A percentile compares a stretch with the other conserved stretches of the same genome.
Conservation (phyloP, 2,329 filamentous ascomycete species). For the Berkeleyomyces basicola region DNA sequence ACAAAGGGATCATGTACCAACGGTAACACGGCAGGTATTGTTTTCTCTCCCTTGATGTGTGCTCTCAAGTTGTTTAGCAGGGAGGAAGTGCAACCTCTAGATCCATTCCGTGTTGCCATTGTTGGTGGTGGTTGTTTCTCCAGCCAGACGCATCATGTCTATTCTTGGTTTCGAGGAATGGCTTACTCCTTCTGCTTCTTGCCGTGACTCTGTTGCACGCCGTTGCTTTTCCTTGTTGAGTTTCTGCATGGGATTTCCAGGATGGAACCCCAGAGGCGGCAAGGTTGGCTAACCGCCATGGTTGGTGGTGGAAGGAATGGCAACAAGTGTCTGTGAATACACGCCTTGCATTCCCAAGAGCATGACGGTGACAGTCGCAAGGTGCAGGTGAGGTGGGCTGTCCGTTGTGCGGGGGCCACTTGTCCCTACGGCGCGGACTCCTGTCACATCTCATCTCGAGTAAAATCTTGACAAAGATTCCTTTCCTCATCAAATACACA, state of each 20-base stretch:
- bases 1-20: not conserved
- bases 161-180: not conserved
- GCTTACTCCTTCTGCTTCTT: not conserved
- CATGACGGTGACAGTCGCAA: no score
- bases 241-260: conserved; percentile 1
- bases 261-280: not conserved
- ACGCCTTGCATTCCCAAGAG: not conserved
- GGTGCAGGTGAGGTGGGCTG: no score
- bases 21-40: not conserved
- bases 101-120: not conserved
- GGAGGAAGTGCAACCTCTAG: not conserved
- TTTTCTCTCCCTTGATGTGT: not conserved
- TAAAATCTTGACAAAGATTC: not conserved
- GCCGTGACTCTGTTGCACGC: not conserved
- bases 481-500: no score
- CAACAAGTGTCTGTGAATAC: not conserved
- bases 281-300: not conserved
- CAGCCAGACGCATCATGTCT: no score
- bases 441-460: not conserved
- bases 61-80: not conserved
- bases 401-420: not conserved
- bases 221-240: not conserved
- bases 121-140: not conserved
- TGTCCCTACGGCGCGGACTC: not conserved
- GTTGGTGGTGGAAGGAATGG: not conserved